Conservation (phyloP, 106 monocot genomes). For the Agapanthus africanus region DNA sequence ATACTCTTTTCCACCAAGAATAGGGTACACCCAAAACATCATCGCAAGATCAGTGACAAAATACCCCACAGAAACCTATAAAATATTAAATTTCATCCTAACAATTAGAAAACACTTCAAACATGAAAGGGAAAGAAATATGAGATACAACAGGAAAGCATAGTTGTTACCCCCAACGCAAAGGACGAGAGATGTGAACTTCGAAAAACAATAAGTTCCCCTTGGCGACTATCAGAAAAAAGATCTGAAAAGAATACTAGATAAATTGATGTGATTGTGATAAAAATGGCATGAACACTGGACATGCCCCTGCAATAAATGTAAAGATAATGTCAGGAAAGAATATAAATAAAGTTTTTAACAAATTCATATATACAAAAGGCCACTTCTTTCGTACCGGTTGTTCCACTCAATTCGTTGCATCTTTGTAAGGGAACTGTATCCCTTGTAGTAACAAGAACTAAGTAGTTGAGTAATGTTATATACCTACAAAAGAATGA, state of each 20-base stretch:
- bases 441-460: slow-evolving; percentile 42
- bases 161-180: slow-evolving; percentile 51
- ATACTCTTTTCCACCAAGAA: slow-evolving; percentile 88
- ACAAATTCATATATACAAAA: not conserved
- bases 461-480: slow-evolving; percentile 41
- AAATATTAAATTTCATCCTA: not conserved
- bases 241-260: slow-evolving; percentile 63
- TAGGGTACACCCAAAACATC: slow-evolving; percentile 86
- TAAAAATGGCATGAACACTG: slow-evolving; percentile 73
- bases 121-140: not conserved
- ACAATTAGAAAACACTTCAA: not conserved
- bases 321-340: not conserved
- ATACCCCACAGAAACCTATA: slow-evolving; percentile 78
- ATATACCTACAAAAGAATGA: slow-evolving; percentile 33
- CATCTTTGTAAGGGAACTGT: slow-evolving; percentile 40
- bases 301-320: slow-evolving; percentile 80
- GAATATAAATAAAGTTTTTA: not conserved
- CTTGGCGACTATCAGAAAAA: slow-evolving; percentile 39
- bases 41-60: slow-evolving; percentile 70
- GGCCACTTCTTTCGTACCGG: slow-evolving; percentile 20
- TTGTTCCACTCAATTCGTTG: slow-evolving; percentile 72
- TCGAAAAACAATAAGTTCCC: slow-evolving; percentile 36
- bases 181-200: slow-evolving; percentile 63
- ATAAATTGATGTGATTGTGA: slow-evolving; percentile 61
- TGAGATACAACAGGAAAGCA: not conserved